Percentiles rank a stretch among this genome's conserved stretches.
Evolutionary conservation across 805 yeast genomes (phyloP).

Genomic region (Helenozyma baotianmanensis): DNA sequence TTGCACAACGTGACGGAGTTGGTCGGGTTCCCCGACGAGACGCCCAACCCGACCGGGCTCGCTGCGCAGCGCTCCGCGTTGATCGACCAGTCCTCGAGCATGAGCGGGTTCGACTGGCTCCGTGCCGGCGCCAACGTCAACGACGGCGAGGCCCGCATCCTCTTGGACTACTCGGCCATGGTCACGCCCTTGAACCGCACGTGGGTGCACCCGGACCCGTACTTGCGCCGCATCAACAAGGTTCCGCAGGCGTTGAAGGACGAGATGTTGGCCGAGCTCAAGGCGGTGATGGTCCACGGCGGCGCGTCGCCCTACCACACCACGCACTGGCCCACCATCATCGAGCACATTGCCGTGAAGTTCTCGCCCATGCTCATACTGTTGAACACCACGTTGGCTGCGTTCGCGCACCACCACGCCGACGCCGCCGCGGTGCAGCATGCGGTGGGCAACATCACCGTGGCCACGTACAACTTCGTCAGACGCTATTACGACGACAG

Average conservation of each 20-base stretch:
- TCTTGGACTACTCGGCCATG: conserved; percentile 48
- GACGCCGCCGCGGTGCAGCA: conserved; percentile 2
- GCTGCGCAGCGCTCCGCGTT: conserved; percentile 8
- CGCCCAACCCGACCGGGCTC: conserved; percentile 2
- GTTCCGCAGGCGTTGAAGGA: conserved; percentile 29
- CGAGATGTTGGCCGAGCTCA: conserved; percentile 34
- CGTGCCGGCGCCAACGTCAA: conserved; percentile 45
- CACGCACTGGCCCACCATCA: conserved; percentile 54
- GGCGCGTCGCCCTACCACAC: conserved; percentile 30
- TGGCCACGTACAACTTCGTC: conserved; percentile 40
- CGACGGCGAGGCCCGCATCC: conserved; percentile 45
- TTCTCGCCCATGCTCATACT: conserved; percentile 47
- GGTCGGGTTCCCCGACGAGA: conserved; percentile 33
- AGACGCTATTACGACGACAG: conserved; percentile 37
- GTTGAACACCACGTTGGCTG: conserved; percentile 35
- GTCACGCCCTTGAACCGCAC: conserved; percentile 53
- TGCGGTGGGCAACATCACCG: conserved; percentile 31
- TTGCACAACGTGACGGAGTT: conserved; percentile 32
- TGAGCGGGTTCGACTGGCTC: conserved; percentile 41
- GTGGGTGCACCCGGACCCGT: conserved; percentile 45
- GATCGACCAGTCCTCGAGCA: conserved; percentile 23
- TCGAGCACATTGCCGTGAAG: conserved; percentile 45
- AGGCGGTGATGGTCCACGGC: conserved; percentile 4
- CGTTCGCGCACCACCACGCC: conserved; percentile 4
- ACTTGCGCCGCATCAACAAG: conserved; percentile 35